Evolutionary conservation across 1,284 basidiomycete genomes (phyloP), one percentile per base, ranked within the genome.

Genomic region (Naganishia liquefaciens): DNA sequence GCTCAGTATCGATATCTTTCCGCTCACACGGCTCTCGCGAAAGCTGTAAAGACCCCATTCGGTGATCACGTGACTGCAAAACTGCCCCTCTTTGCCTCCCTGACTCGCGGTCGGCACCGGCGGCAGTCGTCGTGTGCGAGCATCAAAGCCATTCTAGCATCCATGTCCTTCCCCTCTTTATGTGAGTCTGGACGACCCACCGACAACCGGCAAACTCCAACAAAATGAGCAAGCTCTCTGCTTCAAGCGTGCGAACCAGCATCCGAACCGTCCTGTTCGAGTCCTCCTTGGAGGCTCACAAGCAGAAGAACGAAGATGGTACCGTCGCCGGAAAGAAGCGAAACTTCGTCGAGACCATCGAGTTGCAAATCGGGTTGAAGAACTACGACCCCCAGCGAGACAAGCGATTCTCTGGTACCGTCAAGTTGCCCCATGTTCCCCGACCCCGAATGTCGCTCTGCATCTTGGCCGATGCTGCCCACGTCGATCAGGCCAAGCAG

Each of bases 371-470:
- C 76, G 93, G 93, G 75, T 86, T 97, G 78, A 97, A 97, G 86
- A 95, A 95, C 90, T 68, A 68, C 67, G 70, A 71, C 67, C 70
- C 70, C 62, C 77, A 79, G 75, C 71, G 78, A 66, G 79, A 80
- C 74, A 80, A 80, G 77, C 79, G 78, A 73, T 75, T 77, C 75
- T 95, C 93, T 72, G 93, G 93, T 77, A 96, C 92, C 68, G 90
- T 96, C 83, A 95, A 94, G 84, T 87, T 99, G 65, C 95, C 95
- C 75, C 87, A 96, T 79, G 87, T 98, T 72, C 96, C 96, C 74
- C 93, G 95, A 74, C 95, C 95, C 66, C 90, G 95, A 83, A 98
- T 99, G 95, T 91, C 90, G 75, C 88, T 99, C 79, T 98, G 95
- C 86, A 97, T 99, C 86, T 90, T 99, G 73, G 95, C 94, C 70